Conservation (phyloP, 176 grass and related monocot species). For the Rhynchospora breviuscula region DNA sequence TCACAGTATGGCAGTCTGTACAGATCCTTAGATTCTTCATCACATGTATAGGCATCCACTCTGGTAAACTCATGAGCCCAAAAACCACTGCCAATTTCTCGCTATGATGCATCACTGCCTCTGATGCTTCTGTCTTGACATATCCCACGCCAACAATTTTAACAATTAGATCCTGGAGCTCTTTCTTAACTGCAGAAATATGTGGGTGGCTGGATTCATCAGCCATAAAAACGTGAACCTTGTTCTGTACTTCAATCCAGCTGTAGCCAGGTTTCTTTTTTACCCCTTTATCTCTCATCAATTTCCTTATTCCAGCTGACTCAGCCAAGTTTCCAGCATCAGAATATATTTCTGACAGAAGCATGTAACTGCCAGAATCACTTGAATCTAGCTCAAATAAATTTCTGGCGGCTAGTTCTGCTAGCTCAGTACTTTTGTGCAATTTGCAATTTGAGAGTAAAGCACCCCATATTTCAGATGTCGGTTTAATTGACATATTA, state of each 20-base stretch:
- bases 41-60: constrained; percentile 66
- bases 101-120: constrained; percentile 54
- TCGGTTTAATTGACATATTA: constrained; percentile 75
- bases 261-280: constrained; percentile 87
- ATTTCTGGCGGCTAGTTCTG: constrained; percentile 57
- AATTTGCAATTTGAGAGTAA: constrained; percentile 79
- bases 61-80: constrained; percentile 63
- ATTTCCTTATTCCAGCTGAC: constrained; percentile 69
- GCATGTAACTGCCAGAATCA: constrained; percentile 92
- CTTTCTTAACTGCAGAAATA: constrained; percentile 45
- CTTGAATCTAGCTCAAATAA: constrained; percentile 69
- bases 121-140: constrained; percentile 28
- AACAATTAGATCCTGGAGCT: constrained; percentile 59
- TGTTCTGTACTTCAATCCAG: constrained; percentile 85
- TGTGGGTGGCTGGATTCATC: constrained; percentile 71
- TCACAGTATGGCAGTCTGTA: constrained; percentile 72
- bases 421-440: constrained; percentile 59
- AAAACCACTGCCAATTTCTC: constrained; percentile 89
- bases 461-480: constrained; percentile 78
- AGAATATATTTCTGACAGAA: constrained; percentile 78
- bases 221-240: constrained; percentile 75
- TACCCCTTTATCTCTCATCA: constrained; percentile 83
- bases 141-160: constrained; percentile 57
- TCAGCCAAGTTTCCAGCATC: constrained; percentile 73
- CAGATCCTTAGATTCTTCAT: constrained; percentile 95